Evolutionary conservation across 1,139 yeast genomes (phyloP).

Genomic region (Meyerozyma smithsonii): DNA sequence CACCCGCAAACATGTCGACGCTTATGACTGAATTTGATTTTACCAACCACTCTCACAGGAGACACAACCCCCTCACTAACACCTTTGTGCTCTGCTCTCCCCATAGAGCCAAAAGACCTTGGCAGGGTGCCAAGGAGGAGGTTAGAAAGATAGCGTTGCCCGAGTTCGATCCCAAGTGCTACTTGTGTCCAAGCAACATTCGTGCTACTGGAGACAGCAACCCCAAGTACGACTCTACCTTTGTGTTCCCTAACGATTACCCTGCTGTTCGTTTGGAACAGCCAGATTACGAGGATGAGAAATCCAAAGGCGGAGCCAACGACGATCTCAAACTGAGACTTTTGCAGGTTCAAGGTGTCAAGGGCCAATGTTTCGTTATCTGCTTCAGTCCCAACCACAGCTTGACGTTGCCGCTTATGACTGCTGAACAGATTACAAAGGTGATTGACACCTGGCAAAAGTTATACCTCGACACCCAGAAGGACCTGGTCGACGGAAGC

Average conservation of each 20-base stretch:
- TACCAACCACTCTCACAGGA: constrained; percentile 58
- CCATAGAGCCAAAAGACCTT: constrained; percentile 73
- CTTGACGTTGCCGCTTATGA: constrained; percentile 63
- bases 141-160: constrained; percentile 42
- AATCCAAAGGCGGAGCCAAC: constrained; percentile 11
- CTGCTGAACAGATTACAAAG: constrained; percentile 30
- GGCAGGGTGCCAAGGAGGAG: constrained; percentile 74
- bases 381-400: constrained; percentile 74
- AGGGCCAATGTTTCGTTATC: constrained; percentile 67
- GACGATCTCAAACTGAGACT: constrained; percentile 36
- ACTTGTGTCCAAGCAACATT: constrained; percentile 68
- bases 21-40: constrained; percentile 39
- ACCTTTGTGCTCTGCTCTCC: constrained; percentile 70
- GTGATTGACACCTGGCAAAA: constrained; percentile 61
- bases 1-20: constrained; percentile 19
- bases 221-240: constrained; percentile 56
- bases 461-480: constrained; percentile 40
- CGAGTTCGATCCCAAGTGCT: constrained; percentile 61
- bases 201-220: constrained; percentile 64
- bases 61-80: constrained; percentile 63
- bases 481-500: constrained; percentile 31
- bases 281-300: constrained; percentile 35
- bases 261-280: constrained; percentile 64
- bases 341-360: constrained; percentile 55
- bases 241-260: constrained; percentile 62